Percentiles rank a stretch among this genome's conserved stretches.
phyloP scores from a whole-genome alignment of 2,329 filamentous ascomycete genomes.

The Rhynchosporium secalis region DNA sequence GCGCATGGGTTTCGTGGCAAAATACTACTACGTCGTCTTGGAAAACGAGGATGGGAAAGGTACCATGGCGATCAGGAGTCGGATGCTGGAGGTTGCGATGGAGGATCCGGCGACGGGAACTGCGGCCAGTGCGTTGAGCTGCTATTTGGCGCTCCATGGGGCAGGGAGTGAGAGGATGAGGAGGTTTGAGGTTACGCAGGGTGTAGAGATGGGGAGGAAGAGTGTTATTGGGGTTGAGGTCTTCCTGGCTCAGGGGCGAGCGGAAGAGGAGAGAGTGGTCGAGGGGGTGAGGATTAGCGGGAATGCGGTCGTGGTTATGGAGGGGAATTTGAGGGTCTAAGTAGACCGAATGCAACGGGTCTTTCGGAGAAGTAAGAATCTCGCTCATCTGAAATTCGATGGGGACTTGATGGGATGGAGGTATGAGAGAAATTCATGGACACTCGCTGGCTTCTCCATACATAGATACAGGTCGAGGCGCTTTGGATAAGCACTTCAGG shows the following conservation, averaged over 20 bases:
- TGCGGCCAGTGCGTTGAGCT: conserved; percentile 57
- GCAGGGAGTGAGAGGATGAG: conserved; percentile 38
- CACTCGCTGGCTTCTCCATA: no score
- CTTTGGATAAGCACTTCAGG: no score
- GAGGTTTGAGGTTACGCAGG: conserved; percentile 58
- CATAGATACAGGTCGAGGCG: no score
- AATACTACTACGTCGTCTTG: conserved; percentile 59
- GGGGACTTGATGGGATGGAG: no score
- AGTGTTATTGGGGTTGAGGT: conserved; percentile 28
- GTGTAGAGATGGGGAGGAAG: conserved; percentile 61
- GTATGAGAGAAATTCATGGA: no score
- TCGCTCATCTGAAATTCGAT: no score
- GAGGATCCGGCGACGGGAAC: conserved; percentile 65
- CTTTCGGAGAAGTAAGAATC: no score
- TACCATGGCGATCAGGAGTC: conserved; percentile 49
- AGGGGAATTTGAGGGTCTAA: conserved; percentile 27
- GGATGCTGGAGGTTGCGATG: conserved; percentile 56
- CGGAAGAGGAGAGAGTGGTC: conserved; percentile 14
- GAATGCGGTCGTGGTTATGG: conserved; percentile 28
- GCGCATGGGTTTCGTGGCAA: conserved; percentile 52
- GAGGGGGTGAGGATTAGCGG: conserved; percentile 27
- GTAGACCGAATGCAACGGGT: no score
- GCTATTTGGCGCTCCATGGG: conserved; percentile 53
- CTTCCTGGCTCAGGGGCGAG: conserved; percentile 10
- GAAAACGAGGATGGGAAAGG: conserved; percentile 35